These are phyloP conservation scores for Acephala macrosclerotiorum DNA, from an alignment of 2,329 filamentous ascomycete genomes.

Conservation along the genomic window DNA sequence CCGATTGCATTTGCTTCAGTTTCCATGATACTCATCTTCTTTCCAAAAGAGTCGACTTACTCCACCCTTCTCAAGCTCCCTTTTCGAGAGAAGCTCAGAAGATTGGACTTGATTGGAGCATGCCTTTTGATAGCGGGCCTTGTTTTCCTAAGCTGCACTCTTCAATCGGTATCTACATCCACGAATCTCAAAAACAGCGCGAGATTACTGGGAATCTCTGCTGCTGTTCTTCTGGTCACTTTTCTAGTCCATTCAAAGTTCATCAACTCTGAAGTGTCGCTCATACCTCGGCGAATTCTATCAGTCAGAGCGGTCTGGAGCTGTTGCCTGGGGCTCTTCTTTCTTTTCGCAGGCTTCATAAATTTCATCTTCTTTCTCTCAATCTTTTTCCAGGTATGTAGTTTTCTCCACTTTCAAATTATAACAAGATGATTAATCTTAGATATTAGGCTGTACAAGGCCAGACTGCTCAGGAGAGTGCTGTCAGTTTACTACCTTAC, in stretches of 20 bases:
- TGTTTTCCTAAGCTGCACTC: not conserved
- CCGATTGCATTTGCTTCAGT: not conserved
- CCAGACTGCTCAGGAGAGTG: not conserved
- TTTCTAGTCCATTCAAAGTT: not conserved
- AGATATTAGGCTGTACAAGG: not conserved
- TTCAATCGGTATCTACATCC: not conserved
- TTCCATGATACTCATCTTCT: not conserved
- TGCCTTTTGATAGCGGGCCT: slow-evolving; percentile 15
- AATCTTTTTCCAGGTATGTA: not conserved
- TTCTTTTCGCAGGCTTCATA: not conserved
- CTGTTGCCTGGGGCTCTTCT: not conserved
- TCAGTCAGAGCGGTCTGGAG: not conserved
- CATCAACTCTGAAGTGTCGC: not conserved
- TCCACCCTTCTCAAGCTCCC: not conserved
- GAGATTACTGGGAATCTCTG: not conserved
- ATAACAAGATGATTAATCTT: too few species aligned
- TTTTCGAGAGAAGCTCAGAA: slow-evolving; percentile 15
- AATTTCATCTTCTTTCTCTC: not conserved
- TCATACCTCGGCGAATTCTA: not conserved
- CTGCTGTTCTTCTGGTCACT: not conserved
- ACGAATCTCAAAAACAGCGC: not conserved
- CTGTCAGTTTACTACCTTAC: not conserved
- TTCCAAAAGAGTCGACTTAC: not conserved
- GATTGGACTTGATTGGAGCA: slow-evolving; percentile 18
- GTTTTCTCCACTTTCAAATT: too few species aligned